Conservation (phyloP, 2,329 filamentous ascomycete genomes). For the Ophiostoma sp. region DNA sequence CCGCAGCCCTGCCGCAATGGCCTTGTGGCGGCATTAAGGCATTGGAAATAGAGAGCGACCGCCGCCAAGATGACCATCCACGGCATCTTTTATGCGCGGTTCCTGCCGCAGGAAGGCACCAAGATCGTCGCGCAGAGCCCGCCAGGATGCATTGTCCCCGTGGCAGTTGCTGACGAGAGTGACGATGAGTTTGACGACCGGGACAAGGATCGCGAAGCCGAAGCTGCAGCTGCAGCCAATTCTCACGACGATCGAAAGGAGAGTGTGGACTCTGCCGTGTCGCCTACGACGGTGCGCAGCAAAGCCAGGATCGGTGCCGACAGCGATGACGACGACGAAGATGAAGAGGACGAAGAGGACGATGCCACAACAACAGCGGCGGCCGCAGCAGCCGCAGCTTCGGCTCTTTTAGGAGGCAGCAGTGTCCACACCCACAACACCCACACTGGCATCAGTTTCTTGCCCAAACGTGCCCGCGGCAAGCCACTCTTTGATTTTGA, state of each 20-base stretch:
- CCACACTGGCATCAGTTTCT: not conserved
- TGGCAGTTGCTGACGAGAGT: slow-evolving; percentile 32
- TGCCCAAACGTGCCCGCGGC: slow-evolving; percentile 11
- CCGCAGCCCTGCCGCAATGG: not conserved
- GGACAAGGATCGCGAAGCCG: not conserved
- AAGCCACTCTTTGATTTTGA: slow-evolving; percentile 73
- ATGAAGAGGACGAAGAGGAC: not conserved
- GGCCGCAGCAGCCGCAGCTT: slow-evolving; percentile 11
- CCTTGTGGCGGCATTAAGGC: not conserved
- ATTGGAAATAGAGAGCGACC: not conserved
- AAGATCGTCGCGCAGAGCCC: slow-evolving; percentile 64
- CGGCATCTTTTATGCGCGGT: slow-evolving; percentile 70
- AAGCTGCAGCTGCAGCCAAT: not conserved
- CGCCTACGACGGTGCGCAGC: not conserved
- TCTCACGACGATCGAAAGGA: not conserved
- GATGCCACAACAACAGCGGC: not conserved
- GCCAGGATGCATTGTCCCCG: slow-evolving; percentile 59
- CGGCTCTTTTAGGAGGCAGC: slow-evolving; percentile 13
- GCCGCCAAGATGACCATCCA: slow-evolving; percentile 57
- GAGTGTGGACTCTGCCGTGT: not conserved
- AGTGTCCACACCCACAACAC: slow-evolving; percentile 12
- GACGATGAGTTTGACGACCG: slow-evolving; percentile 11
- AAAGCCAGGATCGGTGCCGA: not conserved
- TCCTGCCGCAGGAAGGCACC: slow-evolving; percentile 65
- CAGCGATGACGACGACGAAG: not conserved